Conservation (phyloP, 2,329 filamentous ascomycete genomes). For the Aspergillus luchuensis region DNA sequence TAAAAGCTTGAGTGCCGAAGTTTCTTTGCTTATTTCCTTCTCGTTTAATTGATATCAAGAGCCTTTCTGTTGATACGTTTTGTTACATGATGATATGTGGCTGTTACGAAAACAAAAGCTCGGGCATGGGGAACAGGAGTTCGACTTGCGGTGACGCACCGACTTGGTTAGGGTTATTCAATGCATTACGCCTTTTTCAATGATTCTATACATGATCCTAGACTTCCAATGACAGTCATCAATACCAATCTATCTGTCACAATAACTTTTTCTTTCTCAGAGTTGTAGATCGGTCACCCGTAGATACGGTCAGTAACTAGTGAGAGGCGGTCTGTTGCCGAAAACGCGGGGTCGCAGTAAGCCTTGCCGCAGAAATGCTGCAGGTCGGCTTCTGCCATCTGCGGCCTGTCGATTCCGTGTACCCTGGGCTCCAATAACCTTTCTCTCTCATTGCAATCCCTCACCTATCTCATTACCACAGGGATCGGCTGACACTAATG, state of each 20-base stretch:
- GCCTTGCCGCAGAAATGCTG: neutral
- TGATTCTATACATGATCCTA: neutral
- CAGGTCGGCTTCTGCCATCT: neutral
- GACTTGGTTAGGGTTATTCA: constrained; percentile 14
- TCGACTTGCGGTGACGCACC: constrained; percentile 29
- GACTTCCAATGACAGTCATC: neutral
- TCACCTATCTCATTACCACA: neutral
- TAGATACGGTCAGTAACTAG: neutral
- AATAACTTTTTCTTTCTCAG: neutral
- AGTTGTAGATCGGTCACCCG: neutral
- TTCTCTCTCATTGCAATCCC: neutral
- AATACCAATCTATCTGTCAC: constrained; percentile 3
- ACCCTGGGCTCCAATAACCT: neutral
- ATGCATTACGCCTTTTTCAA: constrained; percentile 11
- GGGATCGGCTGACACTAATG: neutral
- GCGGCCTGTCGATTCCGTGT: neutral
- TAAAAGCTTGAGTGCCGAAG: constrained; percentile 15
- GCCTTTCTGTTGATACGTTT: constrained; percentile 28
- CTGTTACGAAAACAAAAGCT: constrained; percentile 35
- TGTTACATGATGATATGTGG: constrained; percentile 32
- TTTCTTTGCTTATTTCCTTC: constrained; percentile 15
- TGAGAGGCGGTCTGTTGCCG: neutral
- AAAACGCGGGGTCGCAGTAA: neutral
- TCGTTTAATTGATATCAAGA: constrained; percentile 18
- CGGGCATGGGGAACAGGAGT: constrained; percentile 37